These are phyloP conservation scores for Colletotrichum tofieldiae DNA, from an alignment of 2,329 filamentous ascomycete genomes.

Conservation along the genomic window DNA sequence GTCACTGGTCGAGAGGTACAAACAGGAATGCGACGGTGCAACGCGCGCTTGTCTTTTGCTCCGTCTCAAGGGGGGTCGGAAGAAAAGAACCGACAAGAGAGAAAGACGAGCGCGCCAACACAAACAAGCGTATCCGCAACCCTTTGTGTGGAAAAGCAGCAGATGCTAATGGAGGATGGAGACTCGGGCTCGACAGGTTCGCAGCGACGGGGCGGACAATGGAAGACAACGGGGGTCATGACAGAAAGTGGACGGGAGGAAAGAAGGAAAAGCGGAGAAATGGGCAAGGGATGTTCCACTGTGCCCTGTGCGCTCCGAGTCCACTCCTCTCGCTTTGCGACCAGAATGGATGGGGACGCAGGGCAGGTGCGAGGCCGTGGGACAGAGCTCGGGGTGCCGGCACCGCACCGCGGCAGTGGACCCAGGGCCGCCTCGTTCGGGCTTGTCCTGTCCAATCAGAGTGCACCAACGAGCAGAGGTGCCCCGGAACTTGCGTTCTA, in stretches of 20 bases:
- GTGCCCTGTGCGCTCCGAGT: background rate
- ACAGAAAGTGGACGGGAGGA: constrained; percentile 15
- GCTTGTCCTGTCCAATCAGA: constrained; percentile 22
- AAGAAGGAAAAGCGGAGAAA: constrained; percentile 25
- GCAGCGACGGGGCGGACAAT: constrained; percentile 2
- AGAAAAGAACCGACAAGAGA: background rate
- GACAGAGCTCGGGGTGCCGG: constrained; percentile 19
- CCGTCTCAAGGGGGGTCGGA: background rate
- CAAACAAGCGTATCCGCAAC: constrained; percentile 1
- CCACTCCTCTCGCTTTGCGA: background rate
- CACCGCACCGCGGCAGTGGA: constrained; percentile 7
- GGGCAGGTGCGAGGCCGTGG: background rate
- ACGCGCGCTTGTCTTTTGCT: background rate
- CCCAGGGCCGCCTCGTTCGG: background rate
- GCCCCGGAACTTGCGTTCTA: background rate
- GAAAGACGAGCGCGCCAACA: background rate
- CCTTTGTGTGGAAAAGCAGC: constrained; percentile 1
- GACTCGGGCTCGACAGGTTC: background rate
- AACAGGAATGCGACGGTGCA: background rate
- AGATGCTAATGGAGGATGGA: background rate
- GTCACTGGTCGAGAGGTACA: background rate
- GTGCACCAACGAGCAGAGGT: background rate
- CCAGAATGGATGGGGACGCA: background rate
- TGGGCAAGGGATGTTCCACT: constrained; percentile 21
- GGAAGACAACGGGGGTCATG: background rate